Evolutionary conservation across 345 rosid genomes (phyloP), one percentile per base, ranked within the genome.

Genomic region (Abelmoschus esculentus): DNA sequence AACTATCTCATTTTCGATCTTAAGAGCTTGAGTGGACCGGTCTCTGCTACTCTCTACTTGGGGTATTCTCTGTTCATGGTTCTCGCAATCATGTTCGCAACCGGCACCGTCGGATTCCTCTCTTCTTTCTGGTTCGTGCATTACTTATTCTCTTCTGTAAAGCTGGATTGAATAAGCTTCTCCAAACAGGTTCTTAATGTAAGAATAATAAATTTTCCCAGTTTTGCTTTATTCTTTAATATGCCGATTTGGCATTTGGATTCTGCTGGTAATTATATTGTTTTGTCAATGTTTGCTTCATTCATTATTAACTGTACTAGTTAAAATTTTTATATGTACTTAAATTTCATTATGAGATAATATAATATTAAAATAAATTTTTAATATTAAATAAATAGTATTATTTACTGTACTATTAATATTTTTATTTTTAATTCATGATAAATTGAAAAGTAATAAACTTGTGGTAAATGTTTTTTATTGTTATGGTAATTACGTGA

Each of bases 91-190:
- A 86, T 86, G 89, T 74, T 86, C 5, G 84, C 86, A 2, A 86
- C 87, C 0, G 86, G 87, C 34, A 83, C 87, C 2, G 74, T 86
- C 2, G 89, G 89, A 10, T 86, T 86, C 82, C 84, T 86, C 28
- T 80, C 87, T 40, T 86, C 89, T 0, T 86, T 86, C 79, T 86
- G 86, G 87, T 86, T 86, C 14, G 86, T 86, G 74, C 89, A 86
- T 70, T 86, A 78, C 75, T 70, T 86, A 67, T 86, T 86, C 86
- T 83, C 87, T 17, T 86, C 87, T 0, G 87, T 86, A 75, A 81
- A 83, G 84, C 78, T 86, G 68, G 89, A 85, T 72, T 85, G 80
- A 83, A 64, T 70, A 72, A 52, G 36, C 3, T 71, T 47, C 56
- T n/a, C 52, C 42, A 10, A 34, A 50, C 18, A 5, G 1, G n/a